These are phyloP conservation scores for Colletotrichum noveboracense DNA, from an alignment of 2,329 filamentous ascomycete genomes.

Conservation along the genomic window DNA sequence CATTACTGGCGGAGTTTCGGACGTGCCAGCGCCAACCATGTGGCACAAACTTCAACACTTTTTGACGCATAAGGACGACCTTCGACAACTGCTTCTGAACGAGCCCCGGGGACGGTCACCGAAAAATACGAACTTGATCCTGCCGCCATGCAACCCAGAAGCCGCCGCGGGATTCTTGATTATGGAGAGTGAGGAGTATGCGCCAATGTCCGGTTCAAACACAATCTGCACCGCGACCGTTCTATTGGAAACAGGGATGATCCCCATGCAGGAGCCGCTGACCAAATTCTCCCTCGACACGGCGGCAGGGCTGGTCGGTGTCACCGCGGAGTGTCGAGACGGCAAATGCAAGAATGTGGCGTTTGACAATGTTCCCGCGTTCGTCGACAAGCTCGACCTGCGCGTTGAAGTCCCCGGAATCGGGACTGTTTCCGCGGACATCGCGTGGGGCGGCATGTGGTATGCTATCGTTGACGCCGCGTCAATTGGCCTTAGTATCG, in stretches of 20 bases:
- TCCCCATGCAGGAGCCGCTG: conserved; percentile 44
- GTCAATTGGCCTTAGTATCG: conserved; percentile 38
- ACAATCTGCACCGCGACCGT: conserved; percentile 47
- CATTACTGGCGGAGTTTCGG: conserved; percentile 50
- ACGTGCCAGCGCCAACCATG: conserved; percentile 49
- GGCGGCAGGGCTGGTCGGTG: conserved; percentile 42
- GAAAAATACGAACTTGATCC: conserved; percentile 39
- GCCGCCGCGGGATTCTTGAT: conserved; percentile 48
- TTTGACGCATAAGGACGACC: conserved; percentile 36
- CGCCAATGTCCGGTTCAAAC: conserved; percentile 44
- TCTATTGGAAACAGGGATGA: conserved; percentile 49
- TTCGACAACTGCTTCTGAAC: conserved; percentile 42
- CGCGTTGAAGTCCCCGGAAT: conserved; percentile 44
- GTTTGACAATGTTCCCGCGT: conserved; percentile 50
- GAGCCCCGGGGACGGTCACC: conserved; percentile 43
- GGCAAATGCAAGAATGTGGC: conserved; percentile 49
- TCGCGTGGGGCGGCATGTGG: conserved; percentile 53
- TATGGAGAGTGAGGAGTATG: conserved; percentile 25
- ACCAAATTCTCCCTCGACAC: conserved; percentile 42
- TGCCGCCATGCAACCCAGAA: conserved; percentile 42
- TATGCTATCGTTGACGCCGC: conserved; percentile 46
- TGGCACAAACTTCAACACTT: conserved; percentile 52
- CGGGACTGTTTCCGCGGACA: conserved; percentile 43
- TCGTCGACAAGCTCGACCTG: conserved; percentile 44
- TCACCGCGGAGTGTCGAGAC: conserved; percentile 42